Evolutionary conservation across 2,329 filamentous ascomycete species (phyloP), one percentile per base, ranked within the genome.

Genomic region (Fusarium palustre): DNA sequence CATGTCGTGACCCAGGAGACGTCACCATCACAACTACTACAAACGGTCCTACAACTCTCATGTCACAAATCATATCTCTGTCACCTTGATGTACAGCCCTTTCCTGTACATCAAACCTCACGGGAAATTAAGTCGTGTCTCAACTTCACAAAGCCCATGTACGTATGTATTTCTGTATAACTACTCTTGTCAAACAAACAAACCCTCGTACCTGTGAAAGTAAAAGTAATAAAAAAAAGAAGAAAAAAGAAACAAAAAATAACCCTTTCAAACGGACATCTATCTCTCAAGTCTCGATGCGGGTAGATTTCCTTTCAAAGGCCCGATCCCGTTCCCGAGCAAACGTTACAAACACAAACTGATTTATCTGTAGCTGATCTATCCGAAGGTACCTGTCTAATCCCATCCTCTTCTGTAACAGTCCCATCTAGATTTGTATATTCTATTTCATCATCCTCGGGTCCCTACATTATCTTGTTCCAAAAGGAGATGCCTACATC

Each of bases 1-100:
- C 73, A 66, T 72, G 69, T 38, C 42, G 75, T 76, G 65, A 57
- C 66, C 59, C 56, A 69, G 52, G 59, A 58, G 54, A 22, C 31
- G 46, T 58, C 55, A 43, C 45, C 55, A 33, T 45, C 20, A 10
- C 20, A 25, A 46, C 22, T 38, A 10, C 15, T 39, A 7, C 36
- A 39, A 41, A 31, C 2, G 18, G 15, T 28, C 13, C 36, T 13
- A 20, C 34, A 45, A 31, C 36, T 25, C 39, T 25, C 28, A 30
- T 22, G 46, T 22, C 39, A n/a, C 28, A 25, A 16, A 28, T 20
- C 18, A 38, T 18, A 20, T 31, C 20, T 46, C 36, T 48, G 13
- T 20, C 16, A 28, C 22, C 28, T 22, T 20, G 2, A 4, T 39
- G 13, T 42, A 42, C 25, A 46, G 33, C n/a, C 33, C 38, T 45